Conservation (phyloP, 257 asterid species). For the Solanum neorickii region DNA sequence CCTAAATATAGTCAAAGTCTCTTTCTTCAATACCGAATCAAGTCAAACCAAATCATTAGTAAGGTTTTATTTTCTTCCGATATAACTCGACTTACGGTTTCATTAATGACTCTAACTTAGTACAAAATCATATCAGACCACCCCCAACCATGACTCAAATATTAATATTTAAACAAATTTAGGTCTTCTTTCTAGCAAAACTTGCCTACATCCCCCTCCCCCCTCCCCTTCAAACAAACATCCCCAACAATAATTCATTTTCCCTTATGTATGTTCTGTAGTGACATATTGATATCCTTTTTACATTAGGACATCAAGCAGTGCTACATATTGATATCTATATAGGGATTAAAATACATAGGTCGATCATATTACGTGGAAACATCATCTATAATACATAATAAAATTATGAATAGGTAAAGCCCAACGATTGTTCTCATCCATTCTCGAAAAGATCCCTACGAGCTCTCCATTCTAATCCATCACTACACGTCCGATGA, state of each 20-base stretch:
- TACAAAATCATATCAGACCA: conserved; percentile 1
- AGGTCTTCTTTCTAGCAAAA: neutral
- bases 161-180: conserved; percentile 3
- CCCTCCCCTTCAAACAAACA: too few relatives aligned
- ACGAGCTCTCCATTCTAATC: neutral
- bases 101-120: neutral
- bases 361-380: neutral
- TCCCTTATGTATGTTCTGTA: conserved; percentile 15
- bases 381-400: neutral
- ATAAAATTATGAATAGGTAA: neutral
- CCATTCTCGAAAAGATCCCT: neutral
- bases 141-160: neutral
- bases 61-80: too few relatives aligned
- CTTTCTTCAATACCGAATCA: too few relatives aligned
- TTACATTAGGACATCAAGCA: neutral
- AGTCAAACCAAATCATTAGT: too few relatives aligned
- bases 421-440: neutral
- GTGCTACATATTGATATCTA: too few relatives aligned
- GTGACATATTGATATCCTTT: neutral
- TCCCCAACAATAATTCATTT: neutral
- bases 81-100: too few relatives aligned
- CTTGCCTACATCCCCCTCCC: neutral
- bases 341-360: neutral
- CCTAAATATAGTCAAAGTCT: too few relatives aligned
- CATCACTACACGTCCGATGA: neutral